These are phyloP conservation scores for Cladophialophora carrionii DNA, from an alignment of 2,329 filamentous ascomycete genomes.

Conservation along the genomic window DNA sequence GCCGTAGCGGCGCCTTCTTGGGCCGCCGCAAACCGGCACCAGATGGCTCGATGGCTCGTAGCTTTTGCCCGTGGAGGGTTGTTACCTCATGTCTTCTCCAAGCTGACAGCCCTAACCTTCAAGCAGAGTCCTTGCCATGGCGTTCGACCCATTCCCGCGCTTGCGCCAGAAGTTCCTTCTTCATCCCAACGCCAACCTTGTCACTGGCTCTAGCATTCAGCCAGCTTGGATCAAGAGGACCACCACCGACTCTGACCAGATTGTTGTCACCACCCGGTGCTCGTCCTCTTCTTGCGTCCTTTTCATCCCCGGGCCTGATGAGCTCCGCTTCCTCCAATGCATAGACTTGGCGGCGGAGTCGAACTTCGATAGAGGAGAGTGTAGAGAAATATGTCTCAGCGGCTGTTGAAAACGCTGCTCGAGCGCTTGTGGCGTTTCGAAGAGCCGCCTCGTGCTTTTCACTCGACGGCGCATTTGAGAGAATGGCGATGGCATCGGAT, in stretches of 20 bases:
- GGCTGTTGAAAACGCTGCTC: conserved; percentile 55
- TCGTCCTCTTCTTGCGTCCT: conserved; percentile 34
- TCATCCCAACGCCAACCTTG: conserved; percentile 79
- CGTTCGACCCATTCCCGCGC: conserved; percentile 59
- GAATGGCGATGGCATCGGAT: conserved; percentile 65
- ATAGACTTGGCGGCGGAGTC: conserved; percentile 74
- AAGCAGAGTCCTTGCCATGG: neutral
- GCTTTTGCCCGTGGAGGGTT: neutral
- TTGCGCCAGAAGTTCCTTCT: conserved; percentile 74
- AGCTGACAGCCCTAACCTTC: neutral
- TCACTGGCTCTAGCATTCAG: conserved; percentile 78
- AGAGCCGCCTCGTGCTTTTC: conserved; percentile 22
- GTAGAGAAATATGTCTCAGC: conserved; percentile 68
- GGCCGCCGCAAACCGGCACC: too few species aligned
- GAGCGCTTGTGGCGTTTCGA: conserved; percentile 19
- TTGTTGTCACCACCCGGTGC: conserved; percentile 38
- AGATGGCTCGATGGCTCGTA: neutral
- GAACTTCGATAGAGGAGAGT: conserved; percentile 73
- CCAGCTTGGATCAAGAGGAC: conserved; percentile 78
- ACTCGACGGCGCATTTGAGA: conserved; percentile 54
- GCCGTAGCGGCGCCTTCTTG: neutral
- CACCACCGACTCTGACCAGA: conserved; percentile 49
- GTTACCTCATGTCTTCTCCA: neutral
- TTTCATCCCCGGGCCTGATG: conserved; percentile 52
- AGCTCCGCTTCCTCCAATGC: conserved; percentile 81